Percentiles rank a stretch among this genome's conserved stretches.
These are phyloP conservation scores for Tuber calosporum DNA, from an alignment of 495 filamentous ascomycete genomes.

Conservation along the genomic window DNA sequence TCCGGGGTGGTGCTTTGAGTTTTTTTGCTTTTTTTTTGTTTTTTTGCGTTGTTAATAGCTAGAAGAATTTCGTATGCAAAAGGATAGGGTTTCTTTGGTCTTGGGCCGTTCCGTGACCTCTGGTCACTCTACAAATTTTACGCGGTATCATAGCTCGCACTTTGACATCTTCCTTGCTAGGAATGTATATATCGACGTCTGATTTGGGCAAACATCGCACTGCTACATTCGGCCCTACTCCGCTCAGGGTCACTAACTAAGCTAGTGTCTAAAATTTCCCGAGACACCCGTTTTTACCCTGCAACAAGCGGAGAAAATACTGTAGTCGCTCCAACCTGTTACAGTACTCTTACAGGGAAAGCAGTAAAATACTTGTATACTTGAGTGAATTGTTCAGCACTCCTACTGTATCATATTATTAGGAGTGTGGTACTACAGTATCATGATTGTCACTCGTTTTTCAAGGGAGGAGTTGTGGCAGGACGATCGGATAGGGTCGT, in stretches of 20 bases:
- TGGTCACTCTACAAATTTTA: neutral
- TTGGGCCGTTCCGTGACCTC: neutral
- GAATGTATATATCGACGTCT: neutral
- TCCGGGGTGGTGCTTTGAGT: neutral
- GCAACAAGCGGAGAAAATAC: neutral
- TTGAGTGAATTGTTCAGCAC: neutral
- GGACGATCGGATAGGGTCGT: neutral
- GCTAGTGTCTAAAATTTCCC: neutral
- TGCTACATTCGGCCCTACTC: neutral
- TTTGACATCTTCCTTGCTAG: neutral
- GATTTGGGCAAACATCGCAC: neutral
- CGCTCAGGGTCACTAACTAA: neutral
- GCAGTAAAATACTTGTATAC: neutral
- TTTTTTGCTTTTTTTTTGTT: neutral
- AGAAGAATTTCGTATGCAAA: neutral
- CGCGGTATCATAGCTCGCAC: neutral
- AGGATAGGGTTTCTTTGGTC: neutral
- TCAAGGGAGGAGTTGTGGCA: fast-evolving
- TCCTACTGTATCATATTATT: too few relatives aligned
- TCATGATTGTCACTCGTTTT: neutral
- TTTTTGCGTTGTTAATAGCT: neutral
- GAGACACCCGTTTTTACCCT: neutral
- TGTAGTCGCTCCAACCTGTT: neutral
- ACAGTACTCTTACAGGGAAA: neutral
- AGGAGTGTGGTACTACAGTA: neutral